Evolutionary conservation across 139 green algal genomes (phyloP).

Genomic region (Nannochloris sp.): DNA sequence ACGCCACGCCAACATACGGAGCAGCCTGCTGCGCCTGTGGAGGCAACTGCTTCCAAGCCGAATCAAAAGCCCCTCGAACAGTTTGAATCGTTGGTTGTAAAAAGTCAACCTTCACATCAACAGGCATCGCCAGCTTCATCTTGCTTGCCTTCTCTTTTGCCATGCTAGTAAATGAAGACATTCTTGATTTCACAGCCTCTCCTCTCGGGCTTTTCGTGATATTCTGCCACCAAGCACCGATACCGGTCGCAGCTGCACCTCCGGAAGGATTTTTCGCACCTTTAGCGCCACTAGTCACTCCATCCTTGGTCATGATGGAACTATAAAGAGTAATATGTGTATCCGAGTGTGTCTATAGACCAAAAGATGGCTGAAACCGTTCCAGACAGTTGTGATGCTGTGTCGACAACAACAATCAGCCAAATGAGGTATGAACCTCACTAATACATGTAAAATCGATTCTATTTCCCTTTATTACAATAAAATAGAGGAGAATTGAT

Average conservation of each 20-base stretch:
- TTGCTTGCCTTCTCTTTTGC: neutral
- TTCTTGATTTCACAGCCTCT: conserved; percentile 1
- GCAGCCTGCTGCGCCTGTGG: conserved; percentile 32
- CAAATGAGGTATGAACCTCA: too few relatives aligned
- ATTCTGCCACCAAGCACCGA: conserved; percentile 5
- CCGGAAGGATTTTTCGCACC: neutral
- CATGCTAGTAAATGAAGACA: neutral
- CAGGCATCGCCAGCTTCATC: conserved; percentile 20
- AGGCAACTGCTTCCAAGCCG: conserved; percentile 31
- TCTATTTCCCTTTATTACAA: too few relatives aligned
- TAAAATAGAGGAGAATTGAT: too few relatives aligned
- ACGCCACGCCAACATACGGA: conserved; percentile 26
- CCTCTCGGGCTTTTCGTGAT: neutral
- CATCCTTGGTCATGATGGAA: neutral
- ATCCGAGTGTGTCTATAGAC: too few relatives aligned
- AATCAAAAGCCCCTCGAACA: conserved; percentile 15
- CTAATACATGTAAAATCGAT: too few relatives aligned
- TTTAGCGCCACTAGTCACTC: neutral
- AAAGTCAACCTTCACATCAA: conserved; percentile 37
- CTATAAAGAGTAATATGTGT: too few relatives aligned
- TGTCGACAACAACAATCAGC: too few relatives aligned
- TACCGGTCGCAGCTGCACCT: neutral
- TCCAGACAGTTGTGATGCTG: too few relatives aligned
- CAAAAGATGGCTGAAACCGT: too few relatives aligned
- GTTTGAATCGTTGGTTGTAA: conserved; percentile 26